phyloP scores from a whole-genome alignment of 495 filamentous ascomycete genomes.

The Mycothermus thermophilus region DNA sequence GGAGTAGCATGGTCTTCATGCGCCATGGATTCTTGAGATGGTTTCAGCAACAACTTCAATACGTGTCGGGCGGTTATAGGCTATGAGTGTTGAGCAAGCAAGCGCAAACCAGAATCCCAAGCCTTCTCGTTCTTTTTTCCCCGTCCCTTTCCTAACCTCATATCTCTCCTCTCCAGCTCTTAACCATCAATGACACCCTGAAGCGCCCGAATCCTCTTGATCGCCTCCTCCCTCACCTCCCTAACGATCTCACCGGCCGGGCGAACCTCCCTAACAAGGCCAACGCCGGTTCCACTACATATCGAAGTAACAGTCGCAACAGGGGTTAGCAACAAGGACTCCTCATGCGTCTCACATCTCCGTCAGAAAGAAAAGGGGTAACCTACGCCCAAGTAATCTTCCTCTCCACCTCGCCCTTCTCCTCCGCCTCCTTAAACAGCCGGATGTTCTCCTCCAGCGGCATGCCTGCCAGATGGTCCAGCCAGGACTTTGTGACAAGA shows the following conservation, averaged over 20 bases:
- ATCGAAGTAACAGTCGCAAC: no score
- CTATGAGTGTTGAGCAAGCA: no score
- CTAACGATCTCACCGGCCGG: slow-evolving; percentile 59
- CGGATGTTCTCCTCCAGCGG: slow-evolving; percentile 42
- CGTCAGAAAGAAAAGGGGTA: no score
- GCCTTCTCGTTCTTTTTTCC: no score
- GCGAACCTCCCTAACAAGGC: slow-evolving; percentile 47
- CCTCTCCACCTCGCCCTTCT: slow-evolving; percentile 18
- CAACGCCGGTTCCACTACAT: slow-evolving; percentile 45
- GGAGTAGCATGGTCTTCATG: no score
- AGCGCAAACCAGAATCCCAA: no score
- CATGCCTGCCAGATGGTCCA: slow-evolving; percentile 42
- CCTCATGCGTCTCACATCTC: no score
- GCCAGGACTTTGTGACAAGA: slow-evolving; percentile 44
- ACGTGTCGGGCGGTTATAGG: no score
- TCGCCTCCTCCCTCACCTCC: slow-evolving; percentile 53
- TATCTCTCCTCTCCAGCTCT: not conserved
- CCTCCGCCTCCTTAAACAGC: slow-evolving; percentile 39
- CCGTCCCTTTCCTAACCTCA: no score
- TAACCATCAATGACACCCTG: slow-evolving; percentile 3
- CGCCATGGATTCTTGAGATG: no score
- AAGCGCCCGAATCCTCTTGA: slow-evolving; percentile 29
- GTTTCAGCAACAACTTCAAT: no score
- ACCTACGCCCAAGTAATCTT: slow-evolving; percentile 43
- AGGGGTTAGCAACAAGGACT: no score